A percentile compares a stretch with the other conserved stretches of the same genome.
Evolutionary conservation across 2,329 filamentous ascomycete species (phyloP).

Genomic region (Xylariaceae sp.): DNA sequence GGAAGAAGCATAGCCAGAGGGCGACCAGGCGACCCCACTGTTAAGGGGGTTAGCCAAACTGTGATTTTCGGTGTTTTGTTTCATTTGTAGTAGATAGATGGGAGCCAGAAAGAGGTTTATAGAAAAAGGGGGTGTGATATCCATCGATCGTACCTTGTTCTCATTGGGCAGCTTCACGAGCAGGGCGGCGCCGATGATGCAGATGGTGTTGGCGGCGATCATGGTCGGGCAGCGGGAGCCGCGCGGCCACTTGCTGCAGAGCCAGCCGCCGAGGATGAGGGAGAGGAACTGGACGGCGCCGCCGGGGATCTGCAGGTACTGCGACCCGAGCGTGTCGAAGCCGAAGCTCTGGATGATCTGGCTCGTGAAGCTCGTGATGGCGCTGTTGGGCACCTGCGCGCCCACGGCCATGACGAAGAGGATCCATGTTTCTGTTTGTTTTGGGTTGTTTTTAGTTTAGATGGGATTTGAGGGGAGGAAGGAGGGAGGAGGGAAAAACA

Average conservation of each 20-base stretch:
- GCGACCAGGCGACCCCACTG: conserved; percentile 51
- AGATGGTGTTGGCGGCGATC: conserved; percentile 50
- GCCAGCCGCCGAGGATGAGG: conserved; percentile 43
- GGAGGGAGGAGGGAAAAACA: background rate
- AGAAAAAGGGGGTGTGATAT: too few relatives aligned
- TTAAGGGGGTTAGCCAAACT: background rate
- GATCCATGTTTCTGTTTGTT: conserved; percentile 46
- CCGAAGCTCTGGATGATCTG: conserved; percentile 26
- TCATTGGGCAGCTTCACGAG: conserved; percentile 44
- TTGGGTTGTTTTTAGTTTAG: background rate
- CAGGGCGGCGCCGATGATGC: conserved; percentile 47
- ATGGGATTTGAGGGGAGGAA: background rate
- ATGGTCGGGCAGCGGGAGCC: conserved; percentile 49
- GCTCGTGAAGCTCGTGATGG: conserved; percentile 42
- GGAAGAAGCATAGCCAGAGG: conserved; percentile 44
- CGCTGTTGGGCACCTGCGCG: conserved; percentile 52
- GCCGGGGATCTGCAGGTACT: conserved; percentile 56
- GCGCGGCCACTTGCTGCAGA: conserved; percentile 45
- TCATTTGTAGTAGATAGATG: too few relatives aligned
- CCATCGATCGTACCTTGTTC: conserved; percentile 43
- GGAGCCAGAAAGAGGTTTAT: too few relatives aligned
- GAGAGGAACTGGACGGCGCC: conserved; percentile 52
- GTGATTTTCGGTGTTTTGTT: too few relatives aligned
- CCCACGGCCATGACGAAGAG: conserved; percentile 48
- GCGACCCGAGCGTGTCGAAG: conserved; percentile 44